Evolutionary conservation across 257 asterid genomes (phyloP), one percentile per base, ranked within the genome.

Genomic region (Solanum ossicruentum): DNA sequence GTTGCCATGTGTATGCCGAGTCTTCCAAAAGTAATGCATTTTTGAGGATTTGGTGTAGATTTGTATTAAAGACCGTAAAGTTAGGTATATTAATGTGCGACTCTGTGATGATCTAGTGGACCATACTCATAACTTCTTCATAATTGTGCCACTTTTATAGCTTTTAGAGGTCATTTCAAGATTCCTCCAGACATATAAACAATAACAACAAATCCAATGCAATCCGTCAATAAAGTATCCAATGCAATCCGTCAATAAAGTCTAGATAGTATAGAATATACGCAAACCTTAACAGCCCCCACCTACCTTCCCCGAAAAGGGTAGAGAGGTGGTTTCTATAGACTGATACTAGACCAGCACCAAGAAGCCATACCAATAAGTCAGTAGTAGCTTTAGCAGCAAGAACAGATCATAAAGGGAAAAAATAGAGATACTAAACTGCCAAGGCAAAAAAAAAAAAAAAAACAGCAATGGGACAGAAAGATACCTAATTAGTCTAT

Each of bases 401-500:
- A 72, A 0, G 18, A 71, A 72, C 56, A 72, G 9, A 43, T n/a
- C 11, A 43, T 56, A 72, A 43, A 39, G 79, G 79, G 12, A 41
- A 71, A 71, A 17, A 41, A 10, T 0, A 41, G 51, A 71, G 26
- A 71, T 11, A 18, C 32, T 41, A 55, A 71, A 71, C 67, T 60
- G 67, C 67, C 32, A 28, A 60, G 32, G 21, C 10, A 10, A 60
- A n/a, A 16, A 23, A 75, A n/a, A 10, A 60, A n/a, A 16, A 23
- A 75, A n/a, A 21, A 2, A 13, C 45, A 16, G 8, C 82, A 52
- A 0, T 36, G 9, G 36, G 65, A 52, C 47, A 26, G 28, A 78
- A 16, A 15, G 16, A 78, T 51, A 52, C 28, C 82, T 78, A 52
- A 78, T 26, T 78, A 78, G 58, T 85, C 83, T 83, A 83, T 57